A percentile compares a stretch with the other conserved stretches of the same genome.
Evolutionary conservation across 169 alveolate species (phyloP).

Genomic region (Plasmodium coatneyi): DNA sequence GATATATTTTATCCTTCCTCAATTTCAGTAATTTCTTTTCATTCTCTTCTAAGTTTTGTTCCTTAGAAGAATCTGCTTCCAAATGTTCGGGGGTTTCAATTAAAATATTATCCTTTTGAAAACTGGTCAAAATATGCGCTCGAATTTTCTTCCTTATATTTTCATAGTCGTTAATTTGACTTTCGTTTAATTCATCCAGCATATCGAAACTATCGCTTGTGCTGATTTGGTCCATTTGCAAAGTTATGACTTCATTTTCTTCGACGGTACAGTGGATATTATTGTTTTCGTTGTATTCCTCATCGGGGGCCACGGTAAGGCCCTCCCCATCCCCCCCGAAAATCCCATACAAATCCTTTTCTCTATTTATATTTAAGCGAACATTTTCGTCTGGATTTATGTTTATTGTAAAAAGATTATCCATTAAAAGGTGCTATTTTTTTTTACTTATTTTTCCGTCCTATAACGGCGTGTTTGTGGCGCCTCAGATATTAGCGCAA

Average conservation of each 20-base stretch:
- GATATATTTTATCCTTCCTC: slow-evolving; percentile 48
- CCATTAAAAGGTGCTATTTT: slow-evolving; percentile 59
- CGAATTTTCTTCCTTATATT: slow-evolving; percentile 50
- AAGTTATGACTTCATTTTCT: slow-evolving; percentile 3
- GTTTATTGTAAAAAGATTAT: slow-evolving; percentile 63
- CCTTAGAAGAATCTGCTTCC: slow-evolving; percentile 8
- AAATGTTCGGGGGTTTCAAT: not conserved
- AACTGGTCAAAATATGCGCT: slow-evolving; percentile 28
- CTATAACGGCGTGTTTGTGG: not conserved
- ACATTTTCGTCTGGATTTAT: slow-evolving; percentile 71
- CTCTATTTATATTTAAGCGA: slow-evolving; percentile 13
- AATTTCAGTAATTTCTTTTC: slow-evolving; percentile 12
- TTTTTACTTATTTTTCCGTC: not conserved
- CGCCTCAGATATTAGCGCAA: not conserved
- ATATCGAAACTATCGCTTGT: slow-evolving; percentile 18
- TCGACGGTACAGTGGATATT: not conserved
- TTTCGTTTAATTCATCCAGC: slow-evolving; percentile 23
- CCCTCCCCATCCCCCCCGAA: not conserved
- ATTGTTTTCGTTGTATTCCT: not conserved
- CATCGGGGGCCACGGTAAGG: not conserved
- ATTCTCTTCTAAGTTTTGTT: not conserved
- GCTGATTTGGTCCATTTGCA: slow-evolving; percentile 25
- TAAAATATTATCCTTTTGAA: slow-evolving; percentile 49
- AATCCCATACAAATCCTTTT: not conserved
- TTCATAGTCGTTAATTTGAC: slow-evolving; percentile 28